phyloP scores from a whole-genome alignment of 2,329 filamentous ascomycete species.

The Xylariaceae sp. region DNA sequence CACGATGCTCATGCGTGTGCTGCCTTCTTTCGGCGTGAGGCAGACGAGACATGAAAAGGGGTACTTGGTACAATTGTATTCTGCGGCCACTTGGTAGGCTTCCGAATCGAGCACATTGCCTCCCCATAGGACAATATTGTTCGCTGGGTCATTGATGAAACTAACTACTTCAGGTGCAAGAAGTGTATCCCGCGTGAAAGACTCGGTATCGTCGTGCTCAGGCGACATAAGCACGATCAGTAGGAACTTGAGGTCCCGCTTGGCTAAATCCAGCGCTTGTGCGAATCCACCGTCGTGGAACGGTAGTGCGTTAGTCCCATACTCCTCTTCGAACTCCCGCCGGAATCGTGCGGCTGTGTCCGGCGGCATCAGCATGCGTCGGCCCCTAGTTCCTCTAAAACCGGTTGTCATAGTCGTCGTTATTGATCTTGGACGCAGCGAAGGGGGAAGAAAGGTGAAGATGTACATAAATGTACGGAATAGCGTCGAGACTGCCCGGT shows the following conservation, averaged over 20 bases:
- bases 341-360: constrained; percentile 90
- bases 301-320: constrained; percentile 72
- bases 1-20: constrained; percentile 88
- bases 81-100: constrained; percentile 89
- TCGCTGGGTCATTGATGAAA: constrained; percentile 75
- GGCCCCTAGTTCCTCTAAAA: constrained; percentile 67
- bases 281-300: constrained; percentile 92
- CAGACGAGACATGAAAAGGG: constrained; percentile 88
- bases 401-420: constrained; percentile 59
- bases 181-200: constrained; percentile 83
- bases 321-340: constrained; percentile 93
- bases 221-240: constrained; percentile 88
- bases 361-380: constrained; percentile 78
- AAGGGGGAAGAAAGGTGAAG: constrained; percentile 78
- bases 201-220: constrained; percentile 89
- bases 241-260: constrained; percentile 89
- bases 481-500: constrained; percentile 70
- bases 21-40: constrained; percentile 82
- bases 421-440: constrained; percentile 60
- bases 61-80: constrained; percentile 88
- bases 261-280: constrained; percentile 86
- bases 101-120: constrained; percentile 93
- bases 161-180: constrained; percentile 74
- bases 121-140: constrained; percentile 88
- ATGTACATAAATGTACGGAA: constrained; percentile 78